These are phyloP conservation scores for Abelmoschus esculentus DNA, from an alignment of 345 rosid genomes.

Conservation along the genomic window DNA sequence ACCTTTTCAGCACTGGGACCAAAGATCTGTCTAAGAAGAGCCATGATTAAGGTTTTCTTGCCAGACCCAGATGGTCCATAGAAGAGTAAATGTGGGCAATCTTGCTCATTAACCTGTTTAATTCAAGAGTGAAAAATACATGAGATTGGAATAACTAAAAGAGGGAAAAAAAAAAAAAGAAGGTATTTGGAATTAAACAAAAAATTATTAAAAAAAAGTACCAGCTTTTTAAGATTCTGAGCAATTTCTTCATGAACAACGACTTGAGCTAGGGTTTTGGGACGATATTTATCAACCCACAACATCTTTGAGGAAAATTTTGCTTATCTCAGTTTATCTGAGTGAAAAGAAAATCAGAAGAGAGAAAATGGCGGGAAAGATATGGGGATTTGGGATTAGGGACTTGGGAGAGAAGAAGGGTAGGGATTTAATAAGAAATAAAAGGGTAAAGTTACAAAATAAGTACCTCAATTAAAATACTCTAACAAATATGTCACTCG, in stretches of 20 bases:
- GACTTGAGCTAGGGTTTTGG: conserved; percentile 76
- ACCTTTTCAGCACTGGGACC: conserved; percentile 92
- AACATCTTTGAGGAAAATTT: conserved; percentile 38
- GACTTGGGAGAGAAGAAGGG: no score
- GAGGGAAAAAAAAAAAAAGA: not conserved
- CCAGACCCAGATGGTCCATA: conserved; percentile 97
- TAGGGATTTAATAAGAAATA: no score
- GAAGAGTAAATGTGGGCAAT: conserved; percentile 94
- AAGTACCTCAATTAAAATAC: no score
- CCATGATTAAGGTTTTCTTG: conserved; percentile 98
- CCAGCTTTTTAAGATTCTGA: conserved; percentile 82
- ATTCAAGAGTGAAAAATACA: conserved; percentile 18
- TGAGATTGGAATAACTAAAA: conserved; percentile 19
- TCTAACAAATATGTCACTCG: no score
- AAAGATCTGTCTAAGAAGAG: conserved; percentile 68
- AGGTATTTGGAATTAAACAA: not conserved
- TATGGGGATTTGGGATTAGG: no score
- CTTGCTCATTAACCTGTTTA: conserved; percentile 75
- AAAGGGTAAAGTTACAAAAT: no score
- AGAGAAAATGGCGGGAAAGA: conserved; percentile 15
- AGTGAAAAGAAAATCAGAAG: not conserved
- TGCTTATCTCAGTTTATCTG: not conserved
- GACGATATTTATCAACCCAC: conserved; percentile 99
- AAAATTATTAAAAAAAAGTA: conserved; percentile 16
- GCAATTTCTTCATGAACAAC: conserved; percentile 78